Base-by-base conservation (phyloP, 768 basidiomycete genomes). In the Lactarius trivialis region DNA sequence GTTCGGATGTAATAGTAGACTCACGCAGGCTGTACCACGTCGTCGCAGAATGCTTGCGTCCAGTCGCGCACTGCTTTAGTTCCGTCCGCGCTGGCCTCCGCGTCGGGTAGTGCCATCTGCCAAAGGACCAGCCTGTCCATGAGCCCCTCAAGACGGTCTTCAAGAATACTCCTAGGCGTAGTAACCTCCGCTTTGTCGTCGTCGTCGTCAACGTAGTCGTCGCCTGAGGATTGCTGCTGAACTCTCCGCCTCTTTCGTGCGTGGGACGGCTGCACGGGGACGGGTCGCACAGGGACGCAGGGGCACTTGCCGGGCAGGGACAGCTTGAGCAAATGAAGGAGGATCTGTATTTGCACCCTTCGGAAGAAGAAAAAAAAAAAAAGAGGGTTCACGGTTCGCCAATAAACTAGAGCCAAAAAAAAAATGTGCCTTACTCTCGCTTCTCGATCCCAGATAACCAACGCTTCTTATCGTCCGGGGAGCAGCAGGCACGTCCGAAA, bases 61-160 rank as follows among this genome's bases (percentile, higher is more conserved):
- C 90, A 91, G 67, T 93, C 89, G 5, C 71, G 64, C 19, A 21
- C 55, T 48, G 60, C 55, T 54, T 55, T 69, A 21, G 39, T 60
- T 59, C 59, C 68, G 43, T 63, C 58, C n/a, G 58, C 60, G 11
- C 19, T 64, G 43, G 26, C 75, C 4, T 68, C 70, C 28, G 76
- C 73, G 60, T 86, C 71, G 36, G 71, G 69, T 4, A 63, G 65
- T 65, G 77, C 72, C 24, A 91, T 80, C 68, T 91, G 90, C 88
- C 88, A 89, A 74, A 81, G 82, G 2, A 82, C 85, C 3, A 89
- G 71, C 67, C 83, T 86, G 70, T 89, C 87, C 83, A 88, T 86
- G 71, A 86, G 60, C 71, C 77, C 84, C 4, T 85, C 87, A 7
- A 92, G 72, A 68, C 85, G 88, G 72, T 91, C 85, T 55, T 82